Evolutionary conservation across 2,329 filamentous ascomycete genomes (phyloP).

Genomic region (Parasarocladium wereldwijsianum): DNA sequence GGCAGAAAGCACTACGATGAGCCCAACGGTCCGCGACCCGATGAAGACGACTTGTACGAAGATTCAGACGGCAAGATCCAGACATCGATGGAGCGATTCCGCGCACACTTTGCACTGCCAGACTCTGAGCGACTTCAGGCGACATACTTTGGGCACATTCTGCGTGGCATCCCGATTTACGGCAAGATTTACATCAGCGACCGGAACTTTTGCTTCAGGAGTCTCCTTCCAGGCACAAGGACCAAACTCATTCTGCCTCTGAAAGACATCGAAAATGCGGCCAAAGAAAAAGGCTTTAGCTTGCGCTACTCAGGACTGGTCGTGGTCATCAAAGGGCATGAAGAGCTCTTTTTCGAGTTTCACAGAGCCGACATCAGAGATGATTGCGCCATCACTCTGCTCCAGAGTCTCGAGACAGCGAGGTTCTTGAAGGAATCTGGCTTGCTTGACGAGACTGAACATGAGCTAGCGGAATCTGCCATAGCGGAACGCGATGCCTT

Average conservation of each 20-base stretch:
- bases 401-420: constrained; percentile 60
- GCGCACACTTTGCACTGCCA: constrained; percentile 81
- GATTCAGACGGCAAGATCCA: constrained; percentile 50
- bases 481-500: constrained; percentile 70
- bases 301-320: constrained; percentile 85
- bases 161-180: constrained; percentile 79
- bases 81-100: constrained; percentile 65
- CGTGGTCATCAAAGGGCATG: constrained; percentile 83
- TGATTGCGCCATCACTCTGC: constrained; percentile 71
- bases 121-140: constrained; percentile 70
- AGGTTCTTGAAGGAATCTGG: constrained; percentile 58
- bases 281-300: constrained; percentile 89
- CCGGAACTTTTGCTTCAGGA: constrained; percentile 81
- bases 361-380: constrained; percentile 62
- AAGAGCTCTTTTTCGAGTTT: constrained; percentile 96
- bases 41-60: constrained; percentile 37
- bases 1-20: constrained; percentile 78
- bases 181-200: constrained; percentile 94
- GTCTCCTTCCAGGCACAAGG: constrained; percentile 72
- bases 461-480: constrained; percentile 46
- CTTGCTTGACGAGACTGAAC: constrained; percentile 43
- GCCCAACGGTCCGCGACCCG: constrained; percentile 31
- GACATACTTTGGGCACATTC: constrained; percentile 84
- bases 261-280: constrained; percentile 80
- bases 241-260: constrained; percentile 88